A percentile compares a stretch with the other conserved stretches of the same genome.
phyloP scores from a whole-genome alignment of 139 green algal genomes.

The Haematococcus lacustris region DNA sequence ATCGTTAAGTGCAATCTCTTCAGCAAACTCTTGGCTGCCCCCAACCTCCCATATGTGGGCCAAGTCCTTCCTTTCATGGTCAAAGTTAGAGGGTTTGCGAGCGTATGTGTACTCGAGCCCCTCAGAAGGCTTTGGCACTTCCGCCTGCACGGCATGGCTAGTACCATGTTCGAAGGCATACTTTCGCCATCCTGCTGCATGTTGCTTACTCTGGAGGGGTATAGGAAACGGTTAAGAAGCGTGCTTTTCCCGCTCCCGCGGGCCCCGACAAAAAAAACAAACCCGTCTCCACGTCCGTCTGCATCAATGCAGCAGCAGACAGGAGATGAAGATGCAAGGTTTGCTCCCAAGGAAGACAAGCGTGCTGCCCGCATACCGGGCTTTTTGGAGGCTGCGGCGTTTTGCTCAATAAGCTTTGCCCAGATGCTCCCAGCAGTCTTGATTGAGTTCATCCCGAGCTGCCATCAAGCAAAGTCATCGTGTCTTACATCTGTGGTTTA shows the following conservation, averaged over 20 bases:
- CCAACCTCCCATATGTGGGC: conserved; percentile 68
- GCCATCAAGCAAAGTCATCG: too few relatives aligned
- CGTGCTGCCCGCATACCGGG: conserved; percentile 10
- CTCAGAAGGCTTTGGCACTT: conserved; percentile 52
- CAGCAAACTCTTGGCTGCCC: conserved; percentile 49
- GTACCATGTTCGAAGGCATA: not conserved
- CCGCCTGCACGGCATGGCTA: conserved; percentile 14
- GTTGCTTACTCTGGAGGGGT: conserved; percentile 36
- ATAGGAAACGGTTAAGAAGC: conserved; percentile 59
- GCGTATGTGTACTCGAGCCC: conserved; percentile 65
- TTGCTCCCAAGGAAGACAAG: not conserved
- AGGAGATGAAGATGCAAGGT: not conserved
- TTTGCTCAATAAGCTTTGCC: conserved; percentile 37
- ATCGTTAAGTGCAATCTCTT: conserved; percentile 38
- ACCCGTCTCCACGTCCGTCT: conserved; percentile 42
- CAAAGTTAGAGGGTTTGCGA: conserved; percentile 34
- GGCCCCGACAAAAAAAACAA: conserved; percentile 53
- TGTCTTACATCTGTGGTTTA: too few relatives aligned
- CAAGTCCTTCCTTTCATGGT: conserved; percentile 57
- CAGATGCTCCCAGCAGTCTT: conserved; percentile 35
- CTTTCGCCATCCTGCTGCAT: not conserved
- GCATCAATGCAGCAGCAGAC: not conserved
- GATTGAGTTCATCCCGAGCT: too few relatives aligned
- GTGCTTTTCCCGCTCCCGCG: conserved; percentile 54
- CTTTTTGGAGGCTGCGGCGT: conserved; percentile 29